Base-by-base conservation (phyloP, 176 grass and related monocot species). In the Lolium perenne region DNA sequence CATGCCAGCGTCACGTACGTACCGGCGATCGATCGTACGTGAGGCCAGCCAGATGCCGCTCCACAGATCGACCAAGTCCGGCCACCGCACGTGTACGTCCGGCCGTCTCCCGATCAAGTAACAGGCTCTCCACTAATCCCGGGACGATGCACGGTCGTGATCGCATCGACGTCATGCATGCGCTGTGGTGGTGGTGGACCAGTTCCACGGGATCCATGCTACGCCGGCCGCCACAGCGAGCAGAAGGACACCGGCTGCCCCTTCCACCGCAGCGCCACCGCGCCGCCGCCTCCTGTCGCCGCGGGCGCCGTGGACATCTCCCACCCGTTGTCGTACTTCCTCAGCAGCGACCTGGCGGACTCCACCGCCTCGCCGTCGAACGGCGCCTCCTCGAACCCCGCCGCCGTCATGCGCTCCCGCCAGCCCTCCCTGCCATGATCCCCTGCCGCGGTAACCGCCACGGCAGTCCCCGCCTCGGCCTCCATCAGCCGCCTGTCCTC, bases 251-350 rank as follows among this genome's bases (percentile, higher is more conserved):
- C 97, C 10, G 87, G 90, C 43, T 93, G 97, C 12, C 92, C 92
- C 83, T 99, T 99, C 97, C 97, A 99, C 90, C 92, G 56, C 21
- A 99, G 68, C 73, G 88, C 85, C 80, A 94, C 90, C 20, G 85
- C 63, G 32, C 72, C 59, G 38, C 85, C 16, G 16, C 58, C 88
- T 4, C 48, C 55, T 6, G 55, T 73, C 14, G 84, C 4, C 23
- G 63, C 48, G 43, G 80, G 66, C 7, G 58, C 22, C 60, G 54
- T 74, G 2, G 68, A 20, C 90, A 93, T 93, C 80, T 99, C 97
- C 97, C 97, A 99, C 4, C 95, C 88, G 70, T 91, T 83, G 55
- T 99, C 97, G 77, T 94, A 99, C 85, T 99, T 99, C 59, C 92
- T 79, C 16, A 99, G 87, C 73, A 99, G 76, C 57, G 94, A 86